Conservation (phyloP, 305 asterid genomes). For the Rubia peregrina region DNA sequence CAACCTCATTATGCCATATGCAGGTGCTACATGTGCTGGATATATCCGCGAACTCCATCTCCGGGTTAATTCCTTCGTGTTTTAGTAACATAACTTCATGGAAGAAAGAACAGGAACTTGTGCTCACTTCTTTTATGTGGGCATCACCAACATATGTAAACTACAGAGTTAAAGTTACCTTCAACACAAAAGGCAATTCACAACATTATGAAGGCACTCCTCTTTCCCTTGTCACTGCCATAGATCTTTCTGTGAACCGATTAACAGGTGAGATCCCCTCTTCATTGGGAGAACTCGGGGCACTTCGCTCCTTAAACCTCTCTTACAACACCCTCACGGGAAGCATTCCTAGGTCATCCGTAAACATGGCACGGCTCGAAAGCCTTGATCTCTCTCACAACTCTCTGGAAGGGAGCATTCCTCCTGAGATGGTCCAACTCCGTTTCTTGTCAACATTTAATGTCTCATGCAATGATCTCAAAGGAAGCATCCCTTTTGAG, state of each 20-base stretch:
- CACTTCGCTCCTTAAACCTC: conserved; percentile 11
- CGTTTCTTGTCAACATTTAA: conserved; percentile 17
- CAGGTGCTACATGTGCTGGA: conserved; percentile 10
- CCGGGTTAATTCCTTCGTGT: conserved; percentile 14
- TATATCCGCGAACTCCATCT: conserved; percentile 11
- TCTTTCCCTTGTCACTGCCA: conserved; percentile 17
- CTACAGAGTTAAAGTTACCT: conserved; percentile 19
- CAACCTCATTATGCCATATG: conserved; percentile 7
- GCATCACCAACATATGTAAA: conserved; percentile 8
- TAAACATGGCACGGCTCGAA: conserved; percentile 4
- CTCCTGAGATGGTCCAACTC: conserved; percentile 11
- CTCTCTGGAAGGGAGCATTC: conserved; percentile 15
- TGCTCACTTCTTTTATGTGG: conserved; percentile 17
- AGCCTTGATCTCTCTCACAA: conserved; percentile 18
- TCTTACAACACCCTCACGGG: conserved; percentile 10
- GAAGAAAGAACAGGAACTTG: conserved; percentile 12
- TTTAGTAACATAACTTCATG: conserved; percentile 15
- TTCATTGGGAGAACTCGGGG: conserved; percentile 12
- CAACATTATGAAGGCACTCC: conserved; percentile 19
- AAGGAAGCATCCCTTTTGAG: conserved; percentile 19
- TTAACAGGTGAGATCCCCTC: conserved; percentile 10
- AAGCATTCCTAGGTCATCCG: conserved; percentile 16
- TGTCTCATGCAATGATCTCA: conserved; percentile 14
- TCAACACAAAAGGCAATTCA: conserved; percentile 18
- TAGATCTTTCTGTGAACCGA: conserved; percentile 17